Percentiles rank a stretch among this genome's conserved stretches.
phyloP scores from a whole-genome alignment of 140 eudicot species.

The Flaveria floridana region DNA sequence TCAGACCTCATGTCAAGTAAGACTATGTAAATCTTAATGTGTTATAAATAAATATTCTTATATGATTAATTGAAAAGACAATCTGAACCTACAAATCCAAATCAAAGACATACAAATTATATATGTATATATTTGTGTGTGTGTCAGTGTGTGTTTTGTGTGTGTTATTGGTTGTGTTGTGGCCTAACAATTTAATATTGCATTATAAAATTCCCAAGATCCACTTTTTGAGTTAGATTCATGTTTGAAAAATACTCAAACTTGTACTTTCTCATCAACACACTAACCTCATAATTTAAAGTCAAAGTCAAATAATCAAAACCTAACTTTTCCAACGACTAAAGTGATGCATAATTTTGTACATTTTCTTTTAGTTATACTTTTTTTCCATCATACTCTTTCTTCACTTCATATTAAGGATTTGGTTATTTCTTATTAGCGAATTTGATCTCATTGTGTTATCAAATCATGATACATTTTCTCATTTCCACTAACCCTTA shows the following conservation, averaged over 20 bases:
- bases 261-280: slow-evolving; percentile 31
- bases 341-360: slow-evolving; percentile 31
- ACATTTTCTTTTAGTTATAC: slow-evolving; percentile 10
- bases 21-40: neutral
- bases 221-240: slow-evolving; percentile 43
- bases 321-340: slow-evolving; percentile 39
- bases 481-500: neutral
- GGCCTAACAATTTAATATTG: slow-evolving; percentile 31
- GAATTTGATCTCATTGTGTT: neutral
- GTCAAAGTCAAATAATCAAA: slow-evolving; percentile 39
- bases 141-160: neutral
- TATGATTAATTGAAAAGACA: neutral
- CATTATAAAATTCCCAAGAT: slow-evolving; percentile 36
- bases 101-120: neutral
- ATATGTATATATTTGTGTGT: too few relatives aligned
- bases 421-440: neutral
- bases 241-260: slow-evolving; percentile 31
- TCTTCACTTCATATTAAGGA: neutral
- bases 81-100: too few relatives aligned
- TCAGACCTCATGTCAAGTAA: neutral
- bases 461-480: too few relatives aligned
- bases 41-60: too few relatives aligned
- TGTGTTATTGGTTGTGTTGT: slow-evolving; percentile 9
- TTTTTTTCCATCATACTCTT: neutral
- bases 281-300: slow-evolving; percentile 21